A percentile compares a stretch with the other conserved stretches of the same genome.
Evolutionary conservation across 2,329 filamentous ascomycete species (phyloP).

Genomic region (Arthrobotrys iridis): DNA sequence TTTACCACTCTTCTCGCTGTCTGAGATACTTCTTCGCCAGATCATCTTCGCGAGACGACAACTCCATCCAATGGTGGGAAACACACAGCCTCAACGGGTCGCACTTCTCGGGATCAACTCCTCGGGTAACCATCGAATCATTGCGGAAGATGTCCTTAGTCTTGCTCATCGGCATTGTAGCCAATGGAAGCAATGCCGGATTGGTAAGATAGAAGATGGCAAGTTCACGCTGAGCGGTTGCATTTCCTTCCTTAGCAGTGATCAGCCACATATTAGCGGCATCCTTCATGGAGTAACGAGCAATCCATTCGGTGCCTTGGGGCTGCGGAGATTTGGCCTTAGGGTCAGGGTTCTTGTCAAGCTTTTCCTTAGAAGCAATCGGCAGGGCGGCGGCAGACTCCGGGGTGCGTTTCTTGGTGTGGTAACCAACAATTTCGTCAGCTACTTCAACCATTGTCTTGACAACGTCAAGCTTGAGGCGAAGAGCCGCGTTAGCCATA

Average conservation of each 20-base stretch:
- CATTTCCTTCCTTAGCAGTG: conserved; percentile 88
- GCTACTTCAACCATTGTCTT: conserved; percentile 82
- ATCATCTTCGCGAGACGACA: conserved; percentile 85
- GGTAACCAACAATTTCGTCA: conserved; percentile 74
- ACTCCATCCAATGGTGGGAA: conserved; percentile 96
- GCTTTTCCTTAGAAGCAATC: conserved; percentile 55
- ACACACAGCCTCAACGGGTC: conserved; percentile 92
- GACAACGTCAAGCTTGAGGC: conserved; percentile 86
- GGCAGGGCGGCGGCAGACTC: conserved; percentile 54
- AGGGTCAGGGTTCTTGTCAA: conserved; percentile 58
- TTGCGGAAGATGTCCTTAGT: conserved; percentile 91
- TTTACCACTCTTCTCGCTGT: conserved; percentile 73
- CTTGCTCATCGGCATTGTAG: conserved; percentile 83
- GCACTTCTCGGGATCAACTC: conserved; percentile 70
- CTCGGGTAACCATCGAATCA: conserved; percentile 75
- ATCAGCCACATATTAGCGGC: conserved; percentile 91
- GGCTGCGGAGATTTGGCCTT: conserved; percentile 55
- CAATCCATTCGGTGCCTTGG: conserved; percentile 57
- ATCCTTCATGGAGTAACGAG: conserved; percentile 75
- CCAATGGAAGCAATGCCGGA: conserved; percentile 81
- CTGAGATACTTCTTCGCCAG: conserved; percentile 83
- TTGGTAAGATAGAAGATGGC: conserved; percentile 93
- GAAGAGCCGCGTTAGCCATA: conserved; percentile 85
- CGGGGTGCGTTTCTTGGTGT: conserved; percentile 71
- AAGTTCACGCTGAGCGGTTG: conserved; percentile 89